A percentile compares a stretch with the other conserved stretches of the same genome.
Evolutionary conservation across 2,329 filamentous ascomycete genomes (phyloP).

Genomic region (Ceratocystis smalleyi): DNA sequence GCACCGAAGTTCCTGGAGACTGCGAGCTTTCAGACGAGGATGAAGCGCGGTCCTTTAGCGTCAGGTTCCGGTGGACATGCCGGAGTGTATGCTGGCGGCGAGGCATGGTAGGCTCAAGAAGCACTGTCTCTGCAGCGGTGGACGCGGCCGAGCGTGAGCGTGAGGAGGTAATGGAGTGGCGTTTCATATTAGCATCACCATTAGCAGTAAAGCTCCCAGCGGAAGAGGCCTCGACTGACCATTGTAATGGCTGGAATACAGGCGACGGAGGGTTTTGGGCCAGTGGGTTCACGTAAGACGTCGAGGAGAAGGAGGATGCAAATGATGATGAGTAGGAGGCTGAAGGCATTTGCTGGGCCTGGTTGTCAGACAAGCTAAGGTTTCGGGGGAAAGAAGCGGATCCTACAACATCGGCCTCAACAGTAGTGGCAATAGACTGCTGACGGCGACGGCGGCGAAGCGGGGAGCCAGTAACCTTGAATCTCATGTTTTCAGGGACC

Average conservation of each 20-base stretch:
- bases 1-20: constrained; percentile 30
- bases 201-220: background rate
- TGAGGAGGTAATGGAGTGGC: constrained; percentile 9
- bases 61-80: constrained; percentile 41
- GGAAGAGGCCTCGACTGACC: constrained; percentile 7
- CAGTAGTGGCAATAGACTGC: background rate
- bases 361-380: background rate
- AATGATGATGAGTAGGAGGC: background rate
- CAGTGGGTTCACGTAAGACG: constrained; percentile 8
- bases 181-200: constrained; percentile 5
- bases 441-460: background rate
- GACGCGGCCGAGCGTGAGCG: constrained; percentile 12
- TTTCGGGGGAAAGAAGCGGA: too few species aligned
- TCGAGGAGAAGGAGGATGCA: constrained; percentile 6
- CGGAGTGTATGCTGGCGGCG: constrained; percentile 40
- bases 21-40: constrained; percentile 26
- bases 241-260: background rate
- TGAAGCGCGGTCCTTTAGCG: constrained; percentile 31
- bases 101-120: constrained; percentile 22
- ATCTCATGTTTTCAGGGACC: background rate
- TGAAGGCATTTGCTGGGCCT: constrained; percentile 7
- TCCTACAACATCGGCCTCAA: background rate
- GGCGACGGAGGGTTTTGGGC: constrained; percentile 13
- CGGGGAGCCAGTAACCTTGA: background rate
- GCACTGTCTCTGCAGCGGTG: background rate